phyloP scores from a whole-genome alignment of 805 yeast species.

The Kregervanrija pseudodelftensis region DNA sequence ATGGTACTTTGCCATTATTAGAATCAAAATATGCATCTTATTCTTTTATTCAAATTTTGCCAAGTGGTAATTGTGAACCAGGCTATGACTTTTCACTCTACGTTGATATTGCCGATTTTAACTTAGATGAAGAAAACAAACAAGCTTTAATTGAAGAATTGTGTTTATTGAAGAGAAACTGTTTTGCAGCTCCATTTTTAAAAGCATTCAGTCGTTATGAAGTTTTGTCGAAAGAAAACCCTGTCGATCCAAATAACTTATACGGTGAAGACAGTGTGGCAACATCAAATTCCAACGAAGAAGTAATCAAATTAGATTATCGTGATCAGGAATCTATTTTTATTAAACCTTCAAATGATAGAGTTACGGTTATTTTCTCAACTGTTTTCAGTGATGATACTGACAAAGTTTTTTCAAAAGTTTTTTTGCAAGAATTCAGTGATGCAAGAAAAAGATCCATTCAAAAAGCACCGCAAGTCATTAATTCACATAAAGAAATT shows the following conservation, averaged over 20 bases:
- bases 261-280: constrained; percentile 31
- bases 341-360: constrained; percentile 86
- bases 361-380: constrained; percentile 94
- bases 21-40: constrained; percentile 42
- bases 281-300: constrained; percentile 37
- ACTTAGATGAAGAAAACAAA: constrained; percentile 38
- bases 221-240: constrained; percentile 41
- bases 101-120: constrained; percentile 40
- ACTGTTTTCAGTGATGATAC: constrained; percentile 95
- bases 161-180: constrained; percentile 73
- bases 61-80: constrained; percentile 44
- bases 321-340: constrained; percentile 91
- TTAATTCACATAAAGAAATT: constrained; percentile 84
- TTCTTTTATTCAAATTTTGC: constrained; percentile 29
- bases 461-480: constrained; percentile 97
- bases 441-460: constrained; percentile 94
- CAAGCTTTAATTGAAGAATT: constrained; percentile 52
- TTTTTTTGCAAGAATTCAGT: constrained; percentile 86
- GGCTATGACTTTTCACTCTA: constrained; percentile 78
- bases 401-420: constrained; percentile 85
- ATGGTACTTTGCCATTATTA: constrained; percentile 56
- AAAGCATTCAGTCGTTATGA: constrained; percentile 78
- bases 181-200: constrained; percentile 90
- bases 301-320: constrained; percentile 66
- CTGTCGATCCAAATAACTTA: constrained; percentile 33